Base-by-base conservation (phyloP, 1,139 yeast genomes). In the Debaryomyces nepalensis region DNA sequence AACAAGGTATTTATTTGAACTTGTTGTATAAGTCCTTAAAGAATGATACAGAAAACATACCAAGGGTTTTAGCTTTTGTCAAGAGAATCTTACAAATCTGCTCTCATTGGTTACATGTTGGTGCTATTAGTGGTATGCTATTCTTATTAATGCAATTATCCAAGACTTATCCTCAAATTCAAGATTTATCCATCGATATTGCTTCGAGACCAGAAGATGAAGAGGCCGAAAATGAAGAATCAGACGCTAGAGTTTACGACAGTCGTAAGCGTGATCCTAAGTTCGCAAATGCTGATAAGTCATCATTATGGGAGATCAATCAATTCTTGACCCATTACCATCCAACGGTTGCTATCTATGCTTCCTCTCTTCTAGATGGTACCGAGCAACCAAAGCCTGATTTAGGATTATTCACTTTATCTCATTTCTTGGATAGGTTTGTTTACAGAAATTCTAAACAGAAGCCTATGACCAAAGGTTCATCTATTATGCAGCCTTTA, bases 401-500 rank as follows among this genome's bases (percentile, higher is more conserved):
- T 63, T 72, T 93, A 46, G 96, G 96, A 2, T 77, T 95, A 48
- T 93, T 84, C 65, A 84, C 97, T 0, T 73, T 93, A 50, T 74
- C 89, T 20, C 98, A 91, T 64, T 93, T 93, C 78, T 76, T 93
- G 69, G 97, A 93, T 65, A 81, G 96, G 63, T 93, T 95, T 69
- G 97, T 95, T 27, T 93, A 93, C 70, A 86, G 88, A 67, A 90
- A 90, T 61, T 90, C 97, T 40, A 89, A 88, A 68, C 86, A 82
- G 57, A 87, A 85, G 65, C 74, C 83, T 16, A 52, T 53, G 33
- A 71, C 84, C 26, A 84, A 87, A 60, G 98, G 98, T 57, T 74
- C 86, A 3, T 88, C 97, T 38, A 91, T 93, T 61, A 95, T 95
- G 98, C 99, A 93, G 72, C 98, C 99, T 39, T 74, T 95, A 50